Evolutionary conservation across 2,329 filamentous ascomycete genomes (phyloP).

Genomic region (Xylariaceae sp.): DNA sequence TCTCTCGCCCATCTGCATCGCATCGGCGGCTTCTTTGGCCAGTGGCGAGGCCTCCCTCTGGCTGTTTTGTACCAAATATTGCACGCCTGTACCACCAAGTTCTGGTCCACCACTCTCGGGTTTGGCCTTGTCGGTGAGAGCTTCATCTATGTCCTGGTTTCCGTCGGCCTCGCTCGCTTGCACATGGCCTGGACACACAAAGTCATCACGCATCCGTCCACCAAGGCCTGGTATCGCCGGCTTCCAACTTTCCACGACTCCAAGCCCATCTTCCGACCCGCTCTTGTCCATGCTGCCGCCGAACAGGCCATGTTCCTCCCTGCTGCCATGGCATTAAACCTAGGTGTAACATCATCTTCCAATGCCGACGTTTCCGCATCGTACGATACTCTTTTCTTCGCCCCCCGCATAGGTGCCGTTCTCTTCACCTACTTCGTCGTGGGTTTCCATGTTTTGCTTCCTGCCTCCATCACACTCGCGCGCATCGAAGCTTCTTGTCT

Average conservation of each 20-base stretch:
- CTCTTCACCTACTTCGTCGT: background rate
- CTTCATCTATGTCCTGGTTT: background rate
- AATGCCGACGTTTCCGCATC: background rate
- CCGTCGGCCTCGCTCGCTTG: background rate
- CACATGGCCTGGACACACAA: background rate
- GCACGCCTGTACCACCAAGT: background rate
- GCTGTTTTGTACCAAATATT: background rate
- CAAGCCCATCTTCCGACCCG: background rate
- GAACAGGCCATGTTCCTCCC: background rate
- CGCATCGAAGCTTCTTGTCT: background rate
- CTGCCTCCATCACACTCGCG: background rate
- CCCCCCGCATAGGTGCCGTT: background rate
- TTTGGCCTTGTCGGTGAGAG: background rate
- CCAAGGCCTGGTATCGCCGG: background rate
- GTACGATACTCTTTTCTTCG: background rate
- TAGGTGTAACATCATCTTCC: background rate
- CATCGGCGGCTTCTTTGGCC: background rate
- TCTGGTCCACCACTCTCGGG: background rate
- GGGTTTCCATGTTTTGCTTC: background rate
- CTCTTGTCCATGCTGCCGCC: background rate
- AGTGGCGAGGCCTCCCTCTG: background rate
- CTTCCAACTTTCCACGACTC: background rate
- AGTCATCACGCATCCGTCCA: background rate
- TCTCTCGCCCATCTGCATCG: background rate
- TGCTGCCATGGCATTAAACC: background rate